Conservation (phyloP, 345 rosid genomes). For the Geranium brycei region DNA sequence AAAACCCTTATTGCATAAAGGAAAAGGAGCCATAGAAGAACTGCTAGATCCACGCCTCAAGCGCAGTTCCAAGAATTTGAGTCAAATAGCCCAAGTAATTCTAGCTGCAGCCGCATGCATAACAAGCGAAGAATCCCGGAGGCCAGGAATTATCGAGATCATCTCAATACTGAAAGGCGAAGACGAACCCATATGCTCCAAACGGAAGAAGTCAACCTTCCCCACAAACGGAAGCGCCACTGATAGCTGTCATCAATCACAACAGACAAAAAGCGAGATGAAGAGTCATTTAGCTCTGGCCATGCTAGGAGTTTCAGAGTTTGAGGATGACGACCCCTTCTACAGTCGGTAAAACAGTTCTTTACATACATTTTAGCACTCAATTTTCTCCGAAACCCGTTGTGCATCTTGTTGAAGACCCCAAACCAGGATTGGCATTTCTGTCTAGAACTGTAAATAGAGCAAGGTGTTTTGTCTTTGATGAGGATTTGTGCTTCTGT, state of each 20-base stretch:
- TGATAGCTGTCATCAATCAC: slow-evolving; percentile 50
- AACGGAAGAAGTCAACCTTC: slow-evolving; percentile 35
- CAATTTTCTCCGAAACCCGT: slow-evolving; percentile 1
- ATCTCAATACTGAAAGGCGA: slow-evolving; percentile 47
- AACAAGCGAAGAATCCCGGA: slow-evolving; percentile 53
- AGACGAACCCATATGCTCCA: slow-evolving; percentile 25
- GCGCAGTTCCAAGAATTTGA: slow-evolving; percentile 23
- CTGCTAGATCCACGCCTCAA: slow-evolving; percentile 53
- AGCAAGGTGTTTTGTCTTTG: slow-evolving; percentile 5
- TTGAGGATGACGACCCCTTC: slow-evolving; percentile 49
- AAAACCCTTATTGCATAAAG: slow-evolving; percentile 57
- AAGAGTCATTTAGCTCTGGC: slow-evolving; percentile 75
- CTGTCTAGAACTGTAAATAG: slow-evolving; percentile 25
- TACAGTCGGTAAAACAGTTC: slow-evolving; percentile 30
- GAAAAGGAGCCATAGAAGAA: slow-evolving; percentile 49
- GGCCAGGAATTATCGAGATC: slow-evolving; percentile 51
- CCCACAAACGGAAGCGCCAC: slow-evolving; percentile 29
- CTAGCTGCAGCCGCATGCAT: slow-evolving; percentile 68
- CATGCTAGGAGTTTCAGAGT: slow-evolving; percentile 71
- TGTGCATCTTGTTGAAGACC: slow-evolving; percentile 12
- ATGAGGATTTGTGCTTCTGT: slow-evolving; percentile 13
- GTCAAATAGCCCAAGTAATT: slow-evolving; percentile 43
- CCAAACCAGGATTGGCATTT: not conserved
- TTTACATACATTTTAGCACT: not conserved
- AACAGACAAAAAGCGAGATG: slow-evolving; percentile 63